phyloP scores from a whole-genome alignment of 345 rosid species.

The Punica granatum region DNA sequence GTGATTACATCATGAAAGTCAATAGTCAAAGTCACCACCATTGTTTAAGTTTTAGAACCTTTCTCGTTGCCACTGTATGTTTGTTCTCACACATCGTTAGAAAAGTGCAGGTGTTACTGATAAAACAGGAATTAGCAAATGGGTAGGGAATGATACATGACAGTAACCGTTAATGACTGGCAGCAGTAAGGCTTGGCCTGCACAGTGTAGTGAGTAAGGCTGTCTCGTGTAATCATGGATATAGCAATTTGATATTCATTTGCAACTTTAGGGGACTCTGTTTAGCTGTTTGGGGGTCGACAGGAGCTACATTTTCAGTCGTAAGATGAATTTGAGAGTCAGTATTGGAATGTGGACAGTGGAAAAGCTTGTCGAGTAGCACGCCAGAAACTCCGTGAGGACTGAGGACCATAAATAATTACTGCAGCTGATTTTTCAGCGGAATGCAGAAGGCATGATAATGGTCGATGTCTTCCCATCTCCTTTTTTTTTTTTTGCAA shows the following conservation, averaged over 20 bases:
- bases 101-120: not conserved
- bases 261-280: not conserved
- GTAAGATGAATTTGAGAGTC: not conserved
- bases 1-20: not conserved
- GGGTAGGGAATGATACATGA: not conserved
- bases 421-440: not conserved
- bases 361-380: not conserved
- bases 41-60: not conserved
- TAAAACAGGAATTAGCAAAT: not conserved
- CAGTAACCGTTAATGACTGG: not conserved
- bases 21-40: not conserved
- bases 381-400: not conserved
- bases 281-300: not conserved
- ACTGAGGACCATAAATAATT: not conserved
- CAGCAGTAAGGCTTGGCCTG: not conserved
- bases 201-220: not conserved
- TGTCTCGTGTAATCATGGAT: not conserved
- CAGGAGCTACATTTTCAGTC: not conserved
- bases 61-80: not conserved
- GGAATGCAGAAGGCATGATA: not conserved
- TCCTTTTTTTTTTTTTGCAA: too few species aligned
- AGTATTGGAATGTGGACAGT: not conserved
- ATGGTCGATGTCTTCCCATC: not conserved
- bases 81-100: not conserved
- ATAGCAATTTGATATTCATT: not conserved